Evolutionary conservation across 805 yeast species (phyloP).

Genomic region (Tetrapisispora fleetii): DNA sequence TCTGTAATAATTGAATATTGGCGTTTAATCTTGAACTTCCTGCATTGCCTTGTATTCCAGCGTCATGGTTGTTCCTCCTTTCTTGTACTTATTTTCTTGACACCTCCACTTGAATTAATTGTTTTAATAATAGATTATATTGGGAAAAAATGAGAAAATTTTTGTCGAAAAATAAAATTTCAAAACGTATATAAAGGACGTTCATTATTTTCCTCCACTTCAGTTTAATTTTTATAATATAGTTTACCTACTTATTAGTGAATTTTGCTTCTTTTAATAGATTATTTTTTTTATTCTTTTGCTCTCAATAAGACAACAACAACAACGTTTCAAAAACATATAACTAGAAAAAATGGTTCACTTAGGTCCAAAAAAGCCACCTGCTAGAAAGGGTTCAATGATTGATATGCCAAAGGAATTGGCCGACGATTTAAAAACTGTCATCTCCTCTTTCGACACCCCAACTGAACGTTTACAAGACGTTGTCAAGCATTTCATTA

Average conservation of each 20-base stretch:
- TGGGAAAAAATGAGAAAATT: neutral
- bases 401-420: slow-evolving; percentile 59
- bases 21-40: neutral
- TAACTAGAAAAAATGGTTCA: slow-evolving; percentile 49
- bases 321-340: neutral
- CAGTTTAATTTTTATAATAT: neutral
- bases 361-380: slow-evolving; percentile 77
- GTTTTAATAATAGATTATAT: neutral
- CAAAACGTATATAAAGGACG: slow-evolving; percentile 1
- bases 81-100: neutral
- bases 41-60: neutral
- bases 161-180: neutral
- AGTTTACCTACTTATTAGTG: neutral
- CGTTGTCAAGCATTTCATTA: slow-evolving; percentile 66
- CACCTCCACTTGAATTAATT: slow-evolving; percentile 2
- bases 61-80: neutral
- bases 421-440: slow-evolving; percentile 39
- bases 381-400: slow-evolving; percentile 61
- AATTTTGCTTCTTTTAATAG: neutral
- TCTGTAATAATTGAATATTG: neutral
- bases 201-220: neutral
- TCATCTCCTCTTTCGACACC: slow-evolving; percentile 57
- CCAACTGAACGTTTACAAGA: slow-evolving; percentile 47
- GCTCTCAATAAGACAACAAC: neutral
- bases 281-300: neutral